A percentile compares a stretch with the other conserved stretches of the same genome.
Evolutionary conservation across 108 stramenopile species (phyloP).

Genomic region (Cyclostephanos invisitatus): DNA sequence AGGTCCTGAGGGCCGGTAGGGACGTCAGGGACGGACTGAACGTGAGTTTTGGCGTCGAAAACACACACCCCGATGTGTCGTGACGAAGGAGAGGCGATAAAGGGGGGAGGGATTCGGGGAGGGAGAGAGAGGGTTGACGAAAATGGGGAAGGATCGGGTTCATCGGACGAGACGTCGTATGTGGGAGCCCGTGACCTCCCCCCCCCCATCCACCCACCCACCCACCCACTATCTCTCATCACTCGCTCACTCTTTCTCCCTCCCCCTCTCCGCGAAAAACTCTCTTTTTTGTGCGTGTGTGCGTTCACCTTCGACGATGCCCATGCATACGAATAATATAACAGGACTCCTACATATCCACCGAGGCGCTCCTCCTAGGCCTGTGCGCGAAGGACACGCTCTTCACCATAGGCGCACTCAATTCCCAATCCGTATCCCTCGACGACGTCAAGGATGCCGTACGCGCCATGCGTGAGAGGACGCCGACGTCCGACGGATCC

Average conservation of each 20-base stretch:
- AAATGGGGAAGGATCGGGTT: too few relatives aligned
- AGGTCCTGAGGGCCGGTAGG: constrained; percentile 64
- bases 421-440: constrained; percentile 56
- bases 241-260: too few relatives aligned
- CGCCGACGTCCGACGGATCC: constrained; percentile 20
- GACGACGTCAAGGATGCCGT: constrained; percentile 60
- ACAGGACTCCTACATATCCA: constrained; percentile 81
- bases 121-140: too few relatives aligned
- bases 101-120: too few relatives aligned
- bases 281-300: too few relatives aligned
- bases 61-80: too few relatives aligned
- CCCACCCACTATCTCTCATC: too few relatives aligned
- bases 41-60: constrained; percentile 30
- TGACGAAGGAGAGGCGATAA: too few relatives aligned
- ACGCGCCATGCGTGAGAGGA: constrained; percentile 61
- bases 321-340: neutral
- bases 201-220: too few relatives aligned
- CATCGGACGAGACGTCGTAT: too few relatives aligned
- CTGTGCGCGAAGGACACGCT: constrained; percentile 63
- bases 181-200: too few relatives aligned
- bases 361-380: constrained; percentile 70
- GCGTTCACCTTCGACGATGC: too few relatives aligned
- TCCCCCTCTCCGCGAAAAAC: neutral
- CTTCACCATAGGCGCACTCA: constrained; percentile 66
- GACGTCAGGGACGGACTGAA: constrained; percentile 56